Conservation (phyloP, 257 asterid genomes). For the Gynochthodes officinalis region DNA sequence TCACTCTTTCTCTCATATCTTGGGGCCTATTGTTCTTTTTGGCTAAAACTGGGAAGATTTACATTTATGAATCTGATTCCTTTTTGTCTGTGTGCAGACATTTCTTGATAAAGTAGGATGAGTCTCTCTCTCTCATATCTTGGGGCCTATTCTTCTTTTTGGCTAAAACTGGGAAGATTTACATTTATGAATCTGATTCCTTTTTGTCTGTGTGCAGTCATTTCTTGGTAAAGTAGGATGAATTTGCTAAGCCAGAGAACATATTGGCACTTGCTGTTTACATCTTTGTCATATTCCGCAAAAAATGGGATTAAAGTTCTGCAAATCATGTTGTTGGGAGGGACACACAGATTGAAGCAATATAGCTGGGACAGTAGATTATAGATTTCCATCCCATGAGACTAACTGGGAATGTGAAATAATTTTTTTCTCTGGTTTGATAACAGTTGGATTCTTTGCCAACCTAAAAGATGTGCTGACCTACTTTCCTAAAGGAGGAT, state of each 20-base stretch:
- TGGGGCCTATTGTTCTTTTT: neutral
- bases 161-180: neutral
- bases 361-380: slow-evolving; percentile 11
- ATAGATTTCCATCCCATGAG: slow-evolving; percentile 18
- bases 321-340: slow-evolving; percentile 13
- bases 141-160: neutral
- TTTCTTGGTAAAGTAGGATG: slow-evolving; percentile 70
- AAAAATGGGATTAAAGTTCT: slow-evolving; percentile 10
- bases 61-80: neutral
- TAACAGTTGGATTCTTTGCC: slow-evolving; percentile 24
- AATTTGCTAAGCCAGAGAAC: slow-evolving; percentile 24
- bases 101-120: slow-evolving; percentile 69
- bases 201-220: slow-evolving; percentile 39
- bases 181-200: neutral
- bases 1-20: too few relatives aligned
- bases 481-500: slow-evolving; percentile 2
- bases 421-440: slow-evolving; percentile 16
- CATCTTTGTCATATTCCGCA: slow-evolving; percentile 7
- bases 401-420: slow-evolving; percentile 32
- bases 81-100: slow-evolving; percentile 39
- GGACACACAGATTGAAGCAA: slow-evolving; percentile 1
- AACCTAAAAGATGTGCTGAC: slow-evolving; percentile 10
- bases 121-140: slow-evolving; percentile 8
- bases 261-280: slow-evolving; percentile 1
- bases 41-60: neutral